Evolutionary conservation across 2,329 filamentous ascomycete species (phyloP), one percentile per base, ranked within the genome.

Genomic region (Elsinoe ampelina): DNA sequence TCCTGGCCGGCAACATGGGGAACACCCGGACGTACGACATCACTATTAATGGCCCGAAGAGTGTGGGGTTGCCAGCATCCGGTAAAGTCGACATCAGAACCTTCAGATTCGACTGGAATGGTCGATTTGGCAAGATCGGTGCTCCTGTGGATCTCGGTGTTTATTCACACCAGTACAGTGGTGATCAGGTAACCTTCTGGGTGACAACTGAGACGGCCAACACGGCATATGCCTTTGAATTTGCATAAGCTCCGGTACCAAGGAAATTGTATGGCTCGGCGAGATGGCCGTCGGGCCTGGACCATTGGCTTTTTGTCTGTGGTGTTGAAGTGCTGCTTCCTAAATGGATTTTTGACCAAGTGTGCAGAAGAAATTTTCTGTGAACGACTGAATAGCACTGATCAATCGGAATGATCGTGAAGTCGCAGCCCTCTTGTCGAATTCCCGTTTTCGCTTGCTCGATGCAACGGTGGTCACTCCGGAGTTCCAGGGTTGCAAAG

Each of bases 201-300:
- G 63, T 74, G 1, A 68, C 60, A 0, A 42, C 38, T 1, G 50
- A 61, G 43, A 70, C 73, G 45, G 63, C 47, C 2, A 62, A 63
- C 2, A 73, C 71, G 1, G 72, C 71, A 1, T 73, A 67, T 61
- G 72, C 70, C 1, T 73, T 74, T 63, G 71, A 74, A 52, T 73
- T 74, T 45, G 35, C 45, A 3, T 42, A 42, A 19, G 39, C 39
- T 15, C 19, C 6, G 13, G 8, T 15, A 19, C 15, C 39, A 42
- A 42, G 39, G 19, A 11, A 42, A 15, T 15, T 15, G 39, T 5
- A 42, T 19, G 19, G 19, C 13, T 4, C 15, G 39, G 15, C 8
- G 3, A 6, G 4, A 15, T 42, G 6, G 39, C 4, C 4, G 39
- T 5, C 4, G 19, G 2, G 26, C 7, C 26, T 30, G 26, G 26